Base-by-base conservation (phyloP, 2,329 filamentous ascomycete species). In the Plectosphaerella plurivora region DNA sequence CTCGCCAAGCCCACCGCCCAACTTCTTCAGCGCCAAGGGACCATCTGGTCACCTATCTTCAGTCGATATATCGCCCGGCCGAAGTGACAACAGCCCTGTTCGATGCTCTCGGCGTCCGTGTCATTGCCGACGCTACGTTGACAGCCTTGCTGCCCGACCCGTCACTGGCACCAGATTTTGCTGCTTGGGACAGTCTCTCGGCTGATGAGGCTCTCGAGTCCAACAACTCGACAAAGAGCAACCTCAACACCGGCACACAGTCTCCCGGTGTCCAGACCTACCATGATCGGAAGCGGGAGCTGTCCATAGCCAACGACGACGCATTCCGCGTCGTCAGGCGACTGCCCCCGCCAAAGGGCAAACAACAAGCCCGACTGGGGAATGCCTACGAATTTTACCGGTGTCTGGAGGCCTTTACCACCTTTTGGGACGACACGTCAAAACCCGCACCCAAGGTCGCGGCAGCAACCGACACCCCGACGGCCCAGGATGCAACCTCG, bases 351-450 rank as follows among this genome's bases (percentile, higher is more conserved):
- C 73, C 75, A 35, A 75, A 74, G 41, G 83, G 82, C 41, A 76
- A 77, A 60, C 68, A 73, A 45, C 71, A 77, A 36, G 74, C 77
- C 28, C 77, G 82, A 7, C 67, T 87, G 8, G 83, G 83, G 14
- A 85, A 84, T 58, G 77, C 80, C 5, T 86, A 85, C 59, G 83
- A 86, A 65, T 86, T 87, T 65, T 87, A 79, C 67, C 80, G 81
- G 50, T 79, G 82, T 58, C 71, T 87, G 18, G 83, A 87, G 59
- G 64, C 74, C 24, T 76, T 84, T 61, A 79, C 81, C 2, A 61
- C 71, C 1, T 86, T 76, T 60, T 87, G 83, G 83, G 79, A 84
- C 33, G 83, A 87, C 60, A 79, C 82, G 0, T 81, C 80, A 7
- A 63, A 63, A 28, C 55, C 66, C 6, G 53, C 58, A 4, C 54